These are phyloP conservation scores for Neurospora crassa DNA, from an alignment of 2,329 filamentous ascomycete species.

Conservation along the genomic window DNA sequence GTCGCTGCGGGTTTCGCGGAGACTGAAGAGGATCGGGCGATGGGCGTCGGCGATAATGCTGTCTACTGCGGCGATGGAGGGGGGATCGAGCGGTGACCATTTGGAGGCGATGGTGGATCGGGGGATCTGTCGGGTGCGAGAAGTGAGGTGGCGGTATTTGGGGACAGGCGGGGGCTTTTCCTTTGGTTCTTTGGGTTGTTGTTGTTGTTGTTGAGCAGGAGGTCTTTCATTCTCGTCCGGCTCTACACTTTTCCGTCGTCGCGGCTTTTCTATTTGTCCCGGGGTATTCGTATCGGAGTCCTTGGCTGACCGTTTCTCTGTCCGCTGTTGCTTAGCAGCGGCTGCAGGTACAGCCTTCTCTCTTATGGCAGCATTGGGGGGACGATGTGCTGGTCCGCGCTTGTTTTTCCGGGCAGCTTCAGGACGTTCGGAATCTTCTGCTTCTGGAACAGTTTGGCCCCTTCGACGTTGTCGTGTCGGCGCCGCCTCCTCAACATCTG, in stretches of 20 bases:
- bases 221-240: background rate
- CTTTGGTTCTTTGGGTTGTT: constrained; percentile 9
- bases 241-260: background rate
- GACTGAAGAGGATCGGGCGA: constrained; percentile 50
- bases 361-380: background rate
- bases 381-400: background rate
- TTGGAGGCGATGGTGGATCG: constrained; percentile 57
- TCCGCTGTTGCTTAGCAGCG: background rate
- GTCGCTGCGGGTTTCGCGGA: constrained; percentile 34
- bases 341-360: constrained; percentile 2
- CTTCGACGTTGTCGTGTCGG: background rate
- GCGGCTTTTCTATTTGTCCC: background rate
- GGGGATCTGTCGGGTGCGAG: constrained; percentile 45
- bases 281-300: background rate
- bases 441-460: background rate
- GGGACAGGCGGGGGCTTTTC: constrained; percentile 4
- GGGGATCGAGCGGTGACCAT: constrained; percentile 49
- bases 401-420: background rate
- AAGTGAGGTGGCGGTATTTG: constrained; percentile 41
- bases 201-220: background rate
- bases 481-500: constrained; percentile 3
- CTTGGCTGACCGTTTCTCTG: background rate
- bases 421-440: background rate
- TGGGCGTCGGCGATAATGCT: constrained; percentile 49
- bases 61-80: constrained; percentile 46